phyloP scores from a whole-genome alignment of 768 basidiomycete genomes.

The Rhodotorula toruloides region DNA sequence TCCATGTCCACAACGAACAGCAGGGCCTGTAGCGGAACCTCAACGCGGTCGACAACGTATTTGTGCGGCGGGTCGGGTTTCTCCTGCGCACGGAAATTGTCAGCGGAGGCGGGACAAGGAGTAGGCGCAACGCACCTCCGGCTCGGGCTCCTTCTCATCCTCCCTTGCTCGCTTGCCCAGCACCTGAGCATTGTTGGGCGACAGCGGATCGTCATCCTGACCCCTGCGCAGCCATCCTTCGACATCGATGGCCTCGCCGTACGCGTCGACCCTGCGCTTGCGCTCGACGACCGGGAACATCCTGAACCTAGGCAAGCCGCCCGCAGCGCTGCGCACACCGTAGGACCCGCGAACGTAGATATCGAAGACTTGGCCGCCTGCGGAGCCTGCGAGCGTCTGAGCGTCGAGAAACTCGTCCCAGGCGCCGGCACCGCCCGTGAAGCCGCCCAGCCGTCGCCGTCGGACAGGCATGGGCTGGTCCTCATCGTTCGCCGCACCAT shows the following conservation, averaged over 20 bases:
- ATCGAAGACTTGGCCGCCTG: constrained; percentile 73
- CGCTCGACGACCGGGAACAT: constrained; percentile 98
- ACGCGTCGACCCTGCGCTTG: constrained; percentile 85
- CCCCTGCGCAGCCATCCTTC: constrained; percentile 93
- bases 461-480: constrained; percentile 5
- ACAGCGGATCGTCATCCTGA: constrained; percentile 81
- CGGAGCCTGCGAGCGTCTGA: not conserved
- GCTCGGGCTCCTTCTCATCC: constrained; percentile 41
- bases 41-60: constrained; percentile 68
- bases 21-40: constrained; percentile 76
- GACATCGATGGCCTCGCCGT: constrained; percentile 90
- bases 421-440: constrained; percentile 9
- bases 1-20: constrained; percentile 93
- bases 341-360: constrained; percentile 61
- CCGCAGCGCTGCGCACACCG: not conserved
- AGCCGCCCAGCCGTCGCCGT: constrained; percentile 22
- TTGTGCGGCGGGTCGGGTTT: constrained; percentile 76
- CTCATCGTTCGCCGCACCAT: constrained; percentile 49
- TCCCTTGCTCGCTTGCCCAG: constrained; percentile 61
- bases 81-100: too few relatives aligned
- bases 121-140: constrained; percentile 4
- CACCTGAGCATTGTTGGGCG: constrained; percentile 59
- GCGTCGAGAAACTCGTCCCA: constrained; percentile 38
- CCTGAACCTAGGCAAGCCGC: constrained; percentile 59
- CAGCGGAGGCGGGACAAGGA: not conserved